Conservation (phyloP, 1,139 yeast genomes). For the Candida frijolesensis region DNA sequence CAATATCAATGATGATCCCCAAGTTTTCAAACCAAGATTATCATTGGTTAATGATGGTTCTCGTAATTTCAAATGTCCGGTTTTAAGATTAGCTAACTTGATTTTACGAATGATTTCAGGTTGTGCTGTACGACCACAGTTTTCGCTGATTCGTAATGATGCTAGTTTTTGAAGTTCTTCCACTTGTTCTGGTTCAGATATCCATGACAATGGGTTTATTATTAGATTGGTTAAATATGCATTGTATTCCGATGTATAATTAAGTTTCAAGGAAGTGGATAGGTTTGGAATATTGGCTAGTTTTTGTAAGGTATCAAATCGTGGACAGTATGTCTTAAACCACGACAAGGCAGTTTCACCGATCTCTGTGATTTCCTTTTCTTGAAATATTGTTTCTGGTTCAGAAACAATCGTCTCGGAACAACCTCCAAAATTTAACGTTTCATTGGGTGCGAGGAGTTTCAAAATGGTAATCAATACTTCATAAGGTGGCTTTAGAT, state of each 20-base stretch:
- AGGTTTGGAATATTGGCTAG: slow-evolving; percentile 31
- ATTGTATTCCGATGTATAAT: slow-evolving; percentile 31
- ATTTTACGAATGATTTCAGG: slow-evolving; percentile 66
- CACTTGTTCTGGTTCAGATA: slow-evolving; percentile 32
- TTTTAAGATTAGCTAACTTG: slow-evolving; percentile 32
- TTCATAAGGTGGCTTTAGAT: slow-evolving; percentile 48
- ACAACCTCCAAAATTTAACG: slow-evolving; percentile 54
- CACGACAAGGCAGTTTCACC: slow-evolving; percentile 36
- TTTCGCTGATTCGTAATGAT: slow-evolving; percentile 70
- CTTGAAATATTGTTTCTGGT: slow-evolving; percentile 15
- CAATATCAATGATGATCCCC: slow-evolving; percentile 88
- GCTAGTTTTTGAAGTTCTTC: slow-evolving; percentile 56
- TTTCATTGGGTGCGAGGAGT: slow-evolving; percentile 52
- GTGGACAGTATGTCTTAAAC: slow-evolving; percentile 39
- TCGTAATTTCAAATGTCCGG: slow-evolving; percentile 43
- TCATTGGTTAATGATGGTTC: slow-evolving; percentile 91
- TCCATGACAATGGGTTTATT: slow-evolving; percentile 58
- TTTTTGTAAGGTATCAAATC: slow-evolving; percentile 27
- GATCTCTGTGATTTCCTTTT: slow-evolving; percentile 18
- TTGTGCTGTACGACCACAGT: slow-evolving; percentile 84
- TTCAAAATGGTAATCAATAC: slow-evolving; percentile 49
- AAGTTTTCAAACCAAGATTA: slow-evolving; percentile 86
- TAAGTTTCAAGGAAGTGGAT: slow-evolving; percentile 25
- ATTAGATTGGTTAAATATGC: slow-evolving; percentile 70
- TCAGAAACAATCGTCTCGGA: slow-evolving; percentile 7